A percentile compares a stretch with the other conserved stretches of the same genome.
Conservation (phyloP, 805 yeast genomes). For the Metschnikowia orientalis region DNA sequence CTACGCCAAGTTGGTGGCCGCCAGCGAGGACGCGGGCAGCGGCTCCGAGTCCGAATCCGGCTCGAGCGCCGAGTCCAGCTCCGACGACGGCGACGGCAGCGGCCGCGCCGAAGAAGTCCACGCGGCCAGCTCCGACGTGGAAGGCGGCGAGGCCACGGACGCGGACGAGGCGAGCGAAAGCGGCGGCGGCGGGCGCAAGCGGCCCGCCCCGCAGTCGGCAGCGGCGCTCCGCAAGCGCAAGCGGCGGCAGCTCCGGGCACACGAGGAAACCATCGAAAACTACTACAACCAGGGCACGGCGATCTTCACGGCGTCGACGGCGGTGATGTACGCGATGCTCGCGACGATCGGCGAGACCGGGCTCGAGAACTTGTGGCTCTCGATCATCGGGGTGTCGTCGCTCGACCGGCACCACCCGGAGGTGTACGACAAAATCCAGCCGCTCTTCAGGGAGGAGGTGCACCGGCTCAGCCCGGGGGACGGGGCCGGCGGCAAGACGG, state of each 20-base stretch:
- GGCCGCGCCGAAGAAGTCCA: conserved; percentile 31
- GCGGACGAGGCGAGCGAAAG: conserved; percentile 26
- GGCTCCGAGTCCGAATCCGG: conserved; percentile 6
- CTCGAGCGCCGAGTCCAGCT: conserved; percentile 1
- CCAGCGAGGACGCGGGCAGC: conserved; percentile 25
- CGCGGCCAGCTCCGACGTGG: conserved; percentile 26
- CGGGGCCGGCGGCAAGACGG: conserved; percentile 27
- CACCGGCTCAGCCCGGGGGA: conserved; percentile 53
- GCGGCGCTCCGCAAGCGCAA: conserved; percentile 29
- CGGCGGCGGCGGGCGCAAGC: conserved; percentile 36
- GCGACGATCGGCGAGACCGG: conserved; percentile 81
- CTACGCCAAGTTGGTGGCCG: conserved; percentile 45
- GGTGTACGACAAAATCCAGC: conserved; percentile 67
- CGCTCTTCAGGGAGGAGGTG: conserved; percentile 79
- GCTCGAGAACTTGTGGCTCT: conserved; percentile 69
- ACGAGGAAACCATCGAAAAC: conserved; percentile 57
- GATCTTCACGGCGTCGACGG: conserved; percentile 65
- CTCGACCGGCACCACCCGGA: conserved; percentile 68
- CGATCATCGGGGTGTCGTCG: conserved; percentile 85
- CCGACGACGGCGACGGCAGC: conserved; percentile 25
- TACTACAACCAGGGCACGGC: conserved; percentile 86
- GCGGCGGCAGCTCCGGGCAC: conserved; percentile 36
- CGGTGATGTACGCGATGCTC: conserved; percentile 74
- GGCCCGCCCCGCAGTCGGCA: conserved; percentile 4
- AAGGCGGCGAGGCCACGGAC: conserved; percentile 22